These are phyloP conservation scores for Suhomyces terraborum DNA, from an alignment of 1,139 yeast genomes.

Conservation along the genomic window DNA sequence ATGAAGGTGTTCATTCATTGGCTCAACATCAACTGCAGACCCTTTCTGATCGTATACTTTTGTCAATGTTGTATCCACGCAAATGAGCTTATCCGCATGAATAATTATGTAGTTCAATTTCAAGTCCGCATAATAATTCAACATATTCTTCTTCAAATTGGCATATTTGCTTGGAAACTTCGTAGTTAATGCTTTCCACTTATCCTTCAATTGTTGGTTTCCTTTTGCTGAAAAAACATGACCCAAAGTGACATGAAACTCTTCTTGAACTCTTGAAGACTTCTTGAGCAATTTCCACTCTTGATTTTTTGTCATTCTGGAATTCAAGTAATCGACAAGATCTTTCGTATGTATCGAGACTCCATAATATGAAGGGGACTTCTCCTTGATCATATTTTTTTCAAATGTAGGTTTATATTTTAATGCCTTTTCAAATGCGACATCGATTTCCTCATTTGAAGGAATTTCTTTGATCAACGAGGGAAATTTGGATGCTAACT, in stretches of 20 bases:
- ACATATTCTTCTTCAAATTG: conserved; percentile 10
- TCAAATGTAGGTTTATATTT: conserved; percentile 52
- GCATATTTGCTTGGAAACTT: conserved; percentile 15
- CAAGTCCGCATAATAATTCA: conserved; percentile 39
- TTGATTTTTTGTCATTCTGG: conserved; percentile 16
- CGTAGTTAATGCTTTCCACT: conserved; percentile 27
- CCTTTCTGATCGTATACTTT: conserved; percentile 26
- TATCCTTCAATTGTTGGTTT: conserved; percentile 23
- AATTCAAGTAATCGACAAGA: conserved; percentile 13
- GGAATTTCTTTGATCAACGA: conserved; percentile 47
- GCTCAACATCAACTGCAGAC: conserved; percentile 22
- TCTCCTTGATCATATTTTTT: conserved; percentile 33
- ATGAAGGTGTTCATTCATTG: conserved; percentile 58
- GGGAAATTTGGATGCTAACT: conserved; percentile 47
- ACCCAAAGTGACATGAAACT: conserved; percentile 78
- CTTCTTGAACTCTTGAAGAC: conserved; percentile 57
- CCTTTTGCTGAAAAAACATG: conserved; percentile 46
- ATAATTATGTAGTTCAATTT: conserved; percentile 50
- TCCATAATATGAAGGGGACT: conserved; percentile 31
- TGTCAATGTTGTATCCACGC: conserved; percentile 53
- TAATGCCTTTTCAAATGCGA: conserved; percentile 53
- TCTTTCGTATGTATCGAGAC: conserved; percentile 21
- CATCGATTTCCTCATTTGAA: conserved; percentile 34
- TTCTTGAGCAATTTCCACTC: conserved; percentile 38
- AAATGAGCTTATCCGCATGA: conserved; percentile 51